Percentiles rank a stretch among this genome's conserved stretches.
Evolutionary conservation across 2,329 filamentous ascomycete genomes (phyloP).

Genomic region (Fusarium sublunatum): DNA sequence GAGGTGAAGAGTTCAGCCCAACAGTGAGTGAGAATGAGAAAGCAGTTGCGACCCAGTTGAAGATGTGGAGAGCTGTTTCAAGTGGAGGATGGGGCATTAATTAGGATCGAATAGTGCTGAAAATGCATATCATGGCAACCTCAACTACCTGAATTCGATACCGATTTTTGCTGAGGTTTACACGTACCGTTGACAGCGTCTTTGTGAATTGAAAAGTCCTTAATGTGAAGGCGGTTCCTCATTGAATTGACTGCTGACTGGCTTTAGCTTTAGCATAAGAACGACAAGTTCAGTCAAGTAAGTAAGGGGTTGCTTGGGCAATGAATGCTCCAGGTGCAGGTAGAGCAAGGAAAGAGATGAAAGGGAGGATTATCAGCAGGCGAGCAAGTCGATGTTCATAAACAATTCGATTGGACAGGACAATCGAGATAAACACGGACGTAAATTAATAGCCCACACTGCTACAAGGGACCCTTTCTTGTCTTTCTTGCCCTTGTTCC

Average conservation of each 20-base stretch:
- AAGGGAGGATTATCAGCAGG: constrained; percentile 5
- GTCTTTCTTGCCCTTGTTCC: constrained; percentile 1
- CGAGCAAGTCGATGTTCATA: constrained; percentile 7
- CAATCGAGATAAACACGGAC: constrained; percentile 21
- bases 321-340: constrained; percentile 5
- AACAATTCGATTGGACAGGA: neutral
- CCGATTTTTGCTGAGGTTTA: neutral
- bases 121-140: constrained; percentile 17
- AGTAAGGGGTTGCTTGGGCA: constrained; percentile 26
- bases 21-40: constrained; percentile 25
- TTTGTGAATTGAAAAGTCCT: constrained; percentile 52
- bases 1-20: constrained; percentile 25
- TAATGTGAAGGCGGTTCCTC: constrained; percentile 50
- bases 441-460: constrained; percentile 9
- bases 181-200: constrained; percentile 46
- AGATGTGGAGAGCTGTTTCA: constrained; percentile 44
- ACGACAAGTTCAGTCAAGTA: neutral
- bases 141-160: neutral
- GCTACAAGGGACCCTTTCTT: constrained; percentile 3
- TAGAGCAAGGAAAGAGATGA: neutral
- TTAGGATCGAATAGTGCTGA: constrained; percentile 1
- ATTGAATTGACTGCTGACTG: constrained; percentile 39
- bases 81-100: constrained; percentile 32
- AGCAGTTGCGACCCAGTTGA: constrained; percentile 32
- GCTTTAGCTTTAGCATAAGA: neutral